Evolutionary conservation across 2,329 filamentous ascomycete genomes (phyloP), one percentile per base, ranked within the genome.

Genomic region (Blastomyces parvus): DNA sequence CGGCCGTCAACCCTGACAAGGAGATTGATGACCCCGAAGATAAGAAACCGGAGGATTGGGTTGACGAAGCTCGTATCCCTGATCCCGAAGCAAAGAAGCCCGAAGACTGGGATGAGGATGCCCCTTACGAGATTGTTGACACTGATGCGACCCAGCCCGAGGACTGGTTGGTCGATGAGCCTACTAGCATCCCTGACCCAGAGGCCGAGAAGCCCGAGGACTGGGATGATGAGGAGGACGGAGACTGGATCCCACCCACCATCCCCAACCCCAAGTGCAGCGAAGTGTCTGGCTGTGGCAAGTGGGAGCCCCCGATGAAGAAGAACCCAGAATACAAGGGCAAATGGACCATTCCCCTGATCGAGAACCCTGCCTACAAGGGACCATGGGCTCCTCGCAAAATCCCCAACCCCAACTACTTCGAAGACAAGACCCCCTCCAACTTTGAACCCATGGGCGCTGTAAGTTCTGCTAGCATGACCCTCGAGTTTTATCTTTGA

Each of bases 191-290:
- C 66, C 85, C 92, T 64, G 94, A 99, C 81, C 94, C 94, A 63
- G 91, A 96, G 81, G 91, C 93, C 60, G 83, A 90, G 82, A 99
- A 97, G 88, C 94, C 94, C 67, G 92, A 96, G 81, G 94, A 97
- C 77, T 99, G 94, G 94, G 93, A 97, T 80, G 93, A 99, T 65
- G 94, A 99, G 82, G 94, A 99, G 82, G 94, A 99, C 77, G 94
- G 94, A 78, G 94, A 99, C 82, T 99, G 92, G 91, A 78, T 96
- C 69, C 81, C 92, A 61, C 94, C 93, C 64, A 91, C 87, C 62
- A 86, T 99, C 62, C 85, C 91, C 76, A 97, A 99, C 86, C 90
- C 93, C 78, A 96, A 96, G 86, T 97, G 94, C 75, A 86, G 87
- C 68, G 93, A 97, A 64, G 90, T 82, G 69, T 92, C 93, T 81